Evolutionary conservation across 2,329 filamentous ascomycete genomes (phyloP).

Genomic region (Diaporthe humulicola): DNA sequence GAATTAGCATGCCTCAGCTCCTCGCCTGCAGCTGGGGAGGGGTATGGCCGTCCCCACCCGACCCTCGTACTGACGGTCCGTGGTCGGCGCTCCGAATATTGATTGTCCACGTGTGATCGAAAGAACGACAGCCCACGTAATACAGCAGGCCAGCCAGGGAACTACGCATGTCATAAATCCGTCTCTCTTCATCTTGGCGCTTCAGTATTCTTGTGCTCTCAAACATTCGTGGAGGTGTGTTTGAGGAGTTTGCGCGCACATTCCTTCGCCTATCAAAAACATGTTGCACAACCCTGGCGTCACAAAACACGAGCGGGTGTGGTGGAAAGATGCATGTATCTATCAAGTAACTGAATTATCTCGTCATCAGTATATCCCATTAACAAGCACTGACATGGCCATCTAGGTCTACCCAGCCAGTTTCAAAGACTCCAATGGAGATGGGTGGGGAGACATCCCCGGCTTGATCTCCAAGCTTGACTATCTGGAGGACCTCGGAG

Average conservation of each 20-base stretch:
- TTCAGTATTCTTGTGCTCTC: not conserved
- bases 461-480: slow-evolving; percentile 75
- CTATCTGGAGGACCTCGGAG: slow-evolving; percentile 72
- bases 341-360: slow-evolving; percentile 44
- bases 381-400: not conserved
- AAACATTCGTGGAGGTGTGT: no score
- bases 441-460: slow-evolving; percentile 56
- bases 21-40: slow-evolving; percentile 4
- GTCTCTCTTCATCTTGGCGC: not conserved
- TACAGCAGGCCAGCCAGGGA: not conserved
- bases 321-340: slow-evolving; percentile 62
- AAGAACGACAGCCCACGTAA: not conserved
- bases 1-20: not conserved
- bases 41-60: slow-evolving; percentile 13
- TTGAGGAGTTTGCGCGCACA: not conserved
- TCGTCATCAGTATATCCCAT: fast-evolving
- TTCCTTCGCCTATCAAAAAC: not conserved
- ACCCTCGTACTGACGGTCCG: not conserved
- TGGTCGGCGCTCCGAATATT: not conserved
- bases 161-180: not conserved
- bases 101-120: not conserved
- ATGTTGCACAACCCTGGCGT: not conserved
- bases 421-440: slow-evolving; percentile 70
- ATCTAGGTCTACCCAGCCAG: slow-evolving; percentile 69
- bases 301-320: slow-evolving; percentile 47